phyloP scores from a whole-genome alignment of 2,329 filamentous ascomycete genomes.

The Paracoccidioides brasiliensis region DNA sequence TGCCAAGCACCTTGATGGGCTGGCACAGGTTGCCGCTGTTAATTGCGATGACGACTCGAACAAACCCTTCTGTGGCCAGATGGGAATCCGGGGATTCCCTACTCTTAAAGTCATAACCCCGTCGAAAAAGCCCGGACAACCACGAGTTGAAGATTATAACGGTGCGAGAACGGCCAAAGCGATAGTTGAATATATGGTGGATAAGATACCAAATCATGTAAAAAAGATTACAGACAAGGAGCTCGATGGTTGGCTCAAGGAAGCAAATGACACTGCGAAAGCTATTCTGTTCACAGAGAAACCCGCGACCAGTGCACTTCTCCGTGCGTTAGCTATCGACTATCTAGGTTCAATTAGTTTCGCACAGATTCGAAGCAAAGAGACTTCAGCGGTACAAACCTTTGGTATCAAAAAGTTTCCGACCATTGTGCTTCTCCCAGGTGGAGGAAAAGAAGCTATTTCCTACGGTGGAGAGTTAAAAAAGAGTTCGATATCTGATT shows the following conservation, averaged over 20 bases:
- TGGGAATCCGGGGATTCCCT: constrained; percentile 89
- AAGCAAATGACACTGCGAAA: constrained; percentile 59
- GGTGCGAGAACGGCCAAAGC: constrained; percentile 70
- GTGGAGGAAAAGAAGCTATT: constrained; percentile 52
- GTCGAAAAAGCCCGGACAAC: constrained; percentile 64
- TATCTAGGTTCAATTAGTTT: constrained; percentile 69
- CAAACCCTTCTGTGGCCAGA: constrained; percentile 69
- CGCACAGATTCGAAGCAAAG: constrained; percentile 73
- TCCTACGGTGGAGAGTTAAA: constrained; percentile 73
- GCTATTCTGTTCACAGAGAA: constrained; percentile 90
- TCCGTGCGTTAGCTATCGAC: constrained; percentile 79
- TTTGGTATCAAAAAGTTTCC: constrained; percentile 72
- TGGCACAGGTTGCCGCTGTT: constrained; percentile 87
- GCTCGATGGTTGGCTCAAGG: constrained; percentile 58
- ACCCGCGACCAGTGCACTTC: constrained; percentile 67
- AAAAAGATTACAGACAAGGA: constrained; percentile 68
- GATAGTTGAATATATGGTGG: constrained; percentile 73
- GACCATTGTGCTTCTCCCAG: constrained; percentile 65
- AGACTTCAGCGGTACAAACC: constrained; percentile 54
- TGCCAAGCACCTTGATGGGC: constrained; percentile 73
- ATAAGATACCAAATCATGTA: constrained; percentile 87
- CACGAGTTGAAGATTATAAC: constrained; percentile 80
- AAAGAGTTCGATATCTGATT: constrained; percentile 67
- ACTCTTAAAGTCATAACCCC: constrained; percentile 89
- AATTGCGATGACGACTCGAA: constrained; percentile 92